Base-by-base conservation (phyloP, 73 alveolate genomes). In the Tetrahymena elliotti region DNA sequence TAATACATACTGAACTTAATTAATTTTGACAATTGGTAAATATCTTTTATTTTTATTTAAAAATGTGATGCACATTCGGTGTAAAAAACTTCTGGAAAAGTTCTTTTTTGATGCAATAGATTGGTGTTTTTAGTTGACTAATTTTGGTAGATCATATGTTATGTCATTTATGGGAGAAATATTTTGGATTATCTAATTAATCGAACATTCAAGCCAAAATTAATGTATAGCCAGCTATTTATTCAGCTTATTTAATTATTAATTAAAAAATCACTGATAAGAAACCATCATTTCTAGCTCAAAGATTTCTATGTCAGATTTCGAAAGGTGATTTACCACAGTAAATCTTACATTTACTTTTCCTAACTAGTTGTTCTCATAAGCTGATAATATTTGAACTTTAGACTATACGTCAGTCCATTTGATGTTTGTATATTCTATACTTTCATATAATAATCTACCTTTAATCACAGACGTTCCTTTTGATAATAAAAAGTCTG, bases 201-300 rank as follows among this genome's bases (percentile, higher is more conserved):
- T 47, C 82, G 27, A 47, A 47, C 20, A 8, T 47, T 47, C 18
- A 47, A 47, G 82, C 3, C 20, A 47, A 47, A 47, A 47, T 47
- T 47, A 47, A n/a, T n/a, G n/a, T n/a, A n/a, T n/a, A n/a, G n/a
- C n/a, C n/a, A n/a, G n/a, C n/a, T n/a, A n/a, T n/a, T n/a, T 47
- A 22, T 47, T 27, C 20, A 18, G 82, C 13, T 18, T 47, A 47
- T 18, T 47, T 18, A 22, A 47, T 3, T 47, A 18, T 47, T 47
- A 47, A 47, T 47, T 47, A 68, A 68, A 31, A 27, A 10, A 16
- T 68, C 88, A 68, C 33, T 68, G n/a, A 68, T 68, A 93, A 27
- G 83, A 93, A 93, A 83, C 84, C 95, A 93, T 93, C 36, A 93
- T 53, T 93, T 93, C 96, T 6, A 93, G 94, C 38, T 93, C 96